Evolutionary conservation across 495 filamentous ascomycete species (phyloP), one percentile per base, ranked within the genome.

Genomic region (Delitschia confertaspora): DNA sequence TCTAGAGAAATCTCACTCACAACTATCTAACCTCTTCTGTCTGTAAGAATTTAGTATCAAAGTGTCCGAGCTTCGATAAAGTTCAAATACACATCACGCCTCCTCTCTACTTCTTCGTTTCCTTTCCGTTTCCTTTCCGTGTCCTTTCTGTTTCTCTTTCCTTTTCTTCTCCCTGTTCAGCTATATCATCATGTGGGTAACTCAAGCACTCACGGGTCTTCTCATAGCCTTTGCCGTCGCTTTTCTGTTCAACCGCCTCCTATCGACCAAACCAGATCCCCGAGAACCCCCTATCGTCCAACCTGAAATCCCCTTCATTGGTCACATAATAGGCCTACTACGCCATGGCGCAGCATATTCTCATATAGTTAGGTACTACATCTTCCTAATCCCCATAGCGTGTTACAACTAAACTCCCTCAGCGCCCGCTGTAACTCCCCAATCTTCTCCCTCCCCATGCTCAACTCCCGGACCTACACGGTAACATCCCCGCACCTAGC

Each of bases 221-320:
- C n/a, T n/a, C n/a, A n/a, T n/a, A 4, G 29, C 31, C 14, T 26
- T 38, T 4, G 35, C 38, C 23, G 17, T 33, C 20, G 34, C 22
- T 18, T 29, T 32, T 18, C 6, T 55, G 6, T 21, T 55, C 14
- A 33, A 27, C 0, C 19, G 27, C 19, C 5, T 35, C 10, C 17
- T 51, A 4, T 18, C 32, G 5, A 6, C 22, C 6, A 39, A 45
- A 34, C 1, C 38, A 14, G 68, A 73, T 46, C 52, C 65, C 0
- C 65, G 63, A 13, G 71, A 75, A 52, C 71, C 72, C 5, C 68
- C 68, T 1, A 38, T 60, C 1, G 42, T 73, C 4, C 45, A 50
- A 11, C 52, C 47, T 8, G 33, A 24, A 13, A 64, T 75, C 14
- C 71, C 72, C 0, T 47, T 66, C 6, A 33, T 73, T 30, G 70